Conservation (phyloP, 1,284 basidiomycete genomes). For the Apiotrichum sp. region DNA sequence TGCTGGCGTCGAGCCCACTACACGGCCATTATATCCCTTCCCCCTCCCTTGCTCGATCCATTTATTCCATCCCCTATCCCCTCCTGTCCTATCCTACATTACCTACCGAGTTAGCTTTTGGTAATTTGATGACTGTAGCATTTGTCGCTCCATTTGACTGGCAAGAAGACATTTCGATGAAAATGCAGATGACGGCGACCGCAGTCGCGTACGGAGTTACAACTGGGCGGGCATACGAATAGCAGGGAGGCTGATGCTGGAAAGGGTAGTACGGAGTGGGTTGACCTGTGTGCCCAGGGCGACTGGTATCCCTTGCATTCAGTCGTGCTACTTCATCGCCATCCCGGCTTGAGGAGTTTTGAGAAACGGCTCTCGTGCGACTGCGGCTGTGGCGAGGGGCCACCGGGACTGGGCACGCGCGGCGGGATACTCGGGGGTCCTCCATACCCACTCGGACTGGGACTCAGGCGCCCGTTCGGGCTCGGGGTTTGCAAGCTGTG, state of each 20-base stretch:
- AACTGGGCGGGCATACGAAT: neutral
- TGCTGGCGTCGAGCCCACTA: no score
- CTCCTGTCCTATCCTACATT: neutral
- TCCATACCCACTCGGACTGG: neutral
- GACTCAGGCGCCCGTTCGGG: neutral
- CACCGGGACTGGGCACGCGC: neutral
- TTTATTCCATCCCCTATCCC: neutral
- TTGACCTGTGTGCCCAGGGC: no score
- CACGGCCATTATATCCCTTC: no score
- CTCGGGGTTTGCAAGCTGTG: no score
- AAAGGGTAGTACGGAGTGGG: no score
- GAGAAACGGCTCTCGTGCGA: neutral
- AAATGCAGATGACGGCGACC: constrained; percentile 3
- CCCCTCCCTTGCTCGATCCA: no score
- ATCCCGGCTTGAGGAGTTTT: neutral
- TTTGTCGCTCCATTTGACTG: neutral
- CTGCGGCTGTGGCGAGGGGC: neutral
- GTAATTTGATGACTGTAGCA: constrained; percentile 7
- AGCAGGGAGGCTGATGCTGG: no score
- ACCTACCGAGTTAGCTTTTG: neutral
- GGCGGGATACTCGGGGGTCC: neutral
- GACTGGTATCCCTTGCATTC: neutral
- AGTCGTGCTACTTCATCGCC: neutral
- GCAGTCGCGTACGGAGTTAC: neutral
- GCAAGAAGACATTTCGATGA: neutral